Base-by-base conservation (phyloP, 441 rosid species). In the Erysimum cheiri region DNA sequence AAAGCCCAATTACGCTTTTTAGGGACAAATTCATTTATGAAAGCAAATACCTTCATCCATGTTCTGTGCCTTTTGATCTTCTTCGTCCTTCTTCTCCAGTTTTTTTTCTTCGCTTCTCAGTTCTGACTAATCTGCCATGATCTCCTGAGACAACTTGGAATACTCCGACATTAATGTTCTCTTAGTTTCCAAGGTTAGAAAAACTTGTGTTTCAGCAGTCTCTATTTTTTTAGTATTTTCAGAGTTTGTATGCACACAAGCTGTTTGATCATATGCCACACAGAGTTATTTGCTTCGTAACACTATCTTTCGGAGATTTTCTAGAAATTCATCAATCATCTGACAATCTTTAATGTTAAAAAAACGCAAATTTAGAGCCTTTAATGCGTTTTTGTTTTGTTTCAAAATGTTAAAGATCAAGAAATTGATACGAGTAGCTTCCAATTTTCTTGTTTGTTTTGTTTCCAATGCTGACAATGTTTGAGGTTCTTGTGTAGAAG, bases 251-350 rank as follows among this genome's bases (percentile, higher is more conserved):
- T 52, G 74, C 74, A 61, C 68, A 10, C 68, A 52, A 40, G 29
- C 2, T 70, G 74, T 70, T 70, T 53, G 74, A 29, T 60, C 44
- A 29, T 41, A 41, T 67, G 54, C 63, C 44, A 1, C 4, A 58
- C 2, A 1, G 24, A 17, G 2, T 40, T 50, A 5, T 48, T 29
- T 1, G 28, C 2, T 9, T 3, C 10, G 4, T 19, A 43, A 6
- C 48, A 43, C 8, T 43, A 3, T 14, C 9, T n/a, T 14, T 43
- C 22, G 1, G 8, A 3, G 9, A 15, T 43, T n/a, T 43, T 6
- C 1, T 12, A 13, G 14, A 40, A n/a, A 13, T 43, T 1, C 7
- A 43, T 43, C 19, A 41, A n/a, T 43, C 22, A n/a, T 14, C 2
- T 43, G 4, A 40, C 15, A 12, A 40, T 40, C 0, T 13, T 40